phyloP scores from a whole-genome alignment of 148 eudicot species.

The Oxyria digyna region DNA sequence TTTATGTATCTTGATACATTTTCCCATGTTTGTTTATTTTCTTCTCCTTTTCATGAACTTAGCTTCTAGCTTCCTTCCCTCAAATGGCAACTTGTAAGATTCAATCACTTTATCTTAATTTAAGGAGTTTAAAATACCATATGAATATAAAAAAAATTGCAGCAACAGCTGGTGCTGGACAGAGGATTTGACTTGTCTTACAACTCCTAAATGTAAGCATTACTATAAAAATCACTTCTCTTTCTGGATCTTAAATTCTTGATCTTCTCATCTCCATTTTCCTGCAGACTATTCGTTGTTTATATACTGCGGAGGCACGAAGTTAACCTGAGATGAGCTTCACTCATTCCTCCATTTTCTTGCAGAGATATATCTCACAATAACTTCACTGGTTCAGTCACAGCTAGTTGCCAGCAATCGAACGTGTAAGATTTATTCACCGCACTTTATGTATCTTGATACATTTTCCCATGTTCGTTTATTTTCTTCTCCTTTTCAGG shows the following conservation, averaged over 20 bases:
- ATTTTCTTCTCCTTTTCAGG: slow-evolving; percentile 19
- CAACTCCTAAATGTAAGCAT: slow-evolving; percentile 23
- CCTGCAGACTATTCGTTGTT: slow-evolving; percentile 50
- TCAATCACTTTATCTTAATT: not conserved
- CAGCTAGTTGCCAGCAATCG: slow-evolving; percentile 21
- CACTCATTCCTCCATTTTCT: not conserved
- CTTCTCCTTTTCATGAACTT: slow-evolving; percentile 29
- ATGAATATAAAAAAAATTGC: not conserved
- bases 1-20: no score
- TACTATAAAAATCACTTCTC: not conserved
- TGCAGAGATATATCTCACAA: slow-evolving; percentile 54
- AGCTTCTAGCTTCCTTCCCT: slow-evolving; percentile 26
- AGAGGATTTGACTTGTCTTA: slow-evolving; percentile 32
- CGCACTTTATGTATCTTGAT: no score
- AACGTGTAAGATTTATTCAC: slow-evolving; percentile 23
- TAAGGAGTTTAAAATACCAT: not conserved
- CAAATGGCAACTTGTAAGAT: slow-evolving; percentile 26
- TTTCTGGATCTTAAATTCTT: no score
- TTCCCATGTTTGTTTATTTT: not conserved
- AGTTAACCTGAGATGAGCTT: not conserved
- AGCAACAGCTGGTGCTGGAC: slow-evolving; percentile 38
- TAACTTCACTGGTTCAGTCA: slow-evolving; percentile 24
- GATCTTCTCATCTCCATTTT: not conserved
- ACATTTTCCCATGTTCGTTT: no score
- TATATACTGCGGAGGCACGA: slow-evolving; percentile 70